Conservation (phyloP, 2,329 filamentous ascomycete genomes). For the Cladosporium cucumerinum region DNA sequence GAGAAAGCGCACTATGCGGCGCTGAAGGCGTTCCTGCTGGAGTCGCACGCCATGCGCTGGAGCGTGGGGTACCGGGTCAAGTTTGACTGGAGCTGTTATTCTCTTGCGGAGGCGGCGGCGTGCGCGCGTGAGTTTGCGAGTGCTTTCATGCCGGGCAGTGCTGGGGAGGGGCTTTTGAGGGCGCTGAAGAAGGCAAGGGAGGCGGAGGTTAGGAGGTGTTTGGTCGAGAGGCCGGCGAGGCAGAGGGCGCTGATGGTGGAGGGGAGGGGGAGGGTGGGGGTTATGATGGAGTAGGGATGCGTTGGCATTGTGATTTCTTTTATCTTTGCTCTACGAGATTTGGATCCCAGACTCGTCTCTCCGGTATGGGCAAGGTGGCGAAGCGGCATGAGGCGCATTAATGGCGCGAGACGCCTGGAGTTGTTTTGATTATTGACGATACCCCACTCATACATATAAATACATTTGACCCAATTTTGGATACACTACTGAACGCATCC, state of each 20-base stretch:
- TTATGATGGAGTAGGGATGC: slow-evolving; percentile 5
- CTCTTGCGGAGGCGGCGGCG: background rate
- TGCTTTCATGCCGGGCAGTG: background rate
- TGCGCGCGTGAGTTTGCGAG: background rate
- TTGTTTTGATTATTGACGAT: background rate
- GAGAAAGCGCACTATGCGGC: slow-evolving; percentile 1
- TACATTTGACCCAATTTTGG: background rate
- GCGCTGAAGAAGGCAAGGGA: slow-evolving; percentile 11
- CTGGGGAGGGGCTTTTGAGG: slow-evolving; percentile 6
- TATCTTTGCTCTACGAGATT: background rate
- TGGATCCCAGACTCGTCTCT: background rate
- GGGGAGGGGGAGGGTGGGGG: background rate
- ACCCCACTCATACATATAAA: slow-evolving; percentile 3
- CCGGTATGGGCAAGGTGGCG: background rate
- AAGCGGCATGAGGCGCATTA: background rate
- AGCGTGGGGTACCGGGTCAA: slow-evolving; percentile 7
- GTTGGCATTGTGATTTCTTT: background rate
- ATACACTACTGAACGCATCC: background rate
- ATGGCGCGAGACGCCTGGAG: background rate
- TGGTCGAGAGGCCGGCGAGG: slow-evolving; percentile 14
- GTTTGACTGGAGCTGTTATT: slow-evolving; percentile 8
- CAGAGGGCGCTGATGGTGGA: slow-evolving; percentile 5
- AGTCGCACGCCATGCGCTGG: background rate
- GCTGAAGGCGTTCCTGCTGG: slow-evolving; percentile 2
- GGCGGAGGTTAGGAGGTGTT: slow-evolving; percentile 14